Percentiles rank a stretch among this genome's conserved stretches.
phyloP scores from a whole-genome alignment of 78 protist species.

The Chrysochromulina parva region DNA sequence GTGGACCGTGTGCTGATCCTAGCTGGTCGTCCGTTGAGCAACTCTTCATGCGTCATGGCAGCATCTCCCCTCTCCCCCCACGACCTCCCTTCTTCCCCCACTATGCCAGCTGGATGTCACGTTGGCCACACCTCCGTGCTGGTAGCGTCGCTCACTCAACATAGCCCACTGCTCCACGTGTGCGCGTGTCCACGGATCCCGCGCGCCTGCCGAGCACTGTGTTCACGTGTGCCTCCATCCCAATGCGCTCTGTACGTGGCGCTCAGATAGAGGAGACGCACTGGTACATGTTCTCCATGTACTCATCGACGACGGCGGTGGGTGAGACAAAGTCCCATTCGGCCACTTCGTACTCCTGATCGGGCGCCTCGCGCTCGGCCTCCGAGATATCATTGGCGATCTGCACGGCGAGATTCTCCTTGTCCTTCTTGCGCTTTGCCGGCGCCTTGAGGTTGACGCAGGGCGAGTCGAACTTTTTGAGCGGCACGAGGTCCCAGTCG shows the following conservation, averaged over 20 bases:
- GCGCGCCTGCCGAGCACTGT: too few species aligned
- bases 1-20: too few species aligned
- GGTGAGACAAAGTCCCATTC: slow-evolving; percentile 22
- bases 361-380: not conserved
- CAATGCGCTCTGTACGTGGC: not conserved
- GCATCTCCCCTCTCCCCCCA: too few species aligned
- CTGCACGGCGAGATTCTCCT: not conserved
- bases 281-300: slow-evolving; percentile 5
- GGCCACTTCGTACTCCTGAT: not conserved
- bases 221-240: too few species aligned
- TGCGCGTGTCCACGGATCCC: too few species aligned
- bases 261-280: not conserved
- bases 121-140: too few species aligned
- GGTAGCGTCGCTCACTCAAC: too few species aligned
- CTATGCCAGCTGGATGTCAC: too few species aligned
- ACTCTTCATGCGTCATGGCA: too few species aligned
- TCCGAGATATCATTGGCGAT: not conserved
- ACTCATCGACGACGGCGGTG: not conserved
- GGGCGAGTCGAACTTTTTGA: slow-evolving; percentile 5
- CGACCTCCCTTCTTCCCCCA: too few species aligned
- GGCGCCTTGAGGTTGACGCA: not conserved
- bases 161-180: too few species aligned
- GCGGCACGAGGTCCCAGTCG: slow-evolving; percentile 11
- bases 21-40: too few species aligned
- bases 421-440: not conserved